Conservation (phyloP, 208 protist genomes). For the Acanthamoeba culbertsoni region DNA sequence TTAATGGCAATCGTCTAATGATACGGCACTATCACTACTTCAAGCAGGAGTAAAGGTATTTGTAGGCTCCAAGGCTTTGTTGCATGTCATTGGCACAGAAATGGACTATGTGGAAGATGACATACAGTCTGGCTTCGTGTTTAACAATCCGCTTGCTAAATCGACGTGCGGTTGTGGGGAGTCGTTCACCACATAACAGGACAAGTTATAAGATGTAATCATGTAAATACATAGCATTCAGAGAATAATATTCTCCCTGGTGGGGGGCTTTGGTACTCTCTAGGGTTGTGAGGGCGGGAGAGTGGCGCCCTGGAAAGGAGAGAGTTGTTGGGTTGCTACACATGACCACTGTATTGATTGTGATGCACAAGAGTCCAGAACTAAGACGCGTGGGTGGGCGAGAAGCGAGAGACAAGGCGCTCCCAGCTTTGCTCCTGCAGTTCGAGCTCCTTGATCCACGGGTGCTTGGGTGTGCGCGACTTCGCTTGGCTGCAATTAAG, state of each 20-base stretch:
- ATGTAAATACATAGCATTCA: background rate
- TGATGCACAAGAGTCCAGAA: too few relatives aligned
- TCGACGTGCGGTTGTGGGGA: slow-evolving; percentile 95
- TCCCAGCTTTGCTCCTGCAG: slow-evolving; percentile 55
- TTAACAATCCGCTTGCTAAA: slow-evolving; percentile 96
- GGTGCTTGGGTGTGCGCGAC: slow-evolving; percentile 47
- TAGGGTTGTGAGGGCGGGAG: too few relatives aligned
- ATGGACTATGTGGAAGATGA: slow-evolving; percentile 96
- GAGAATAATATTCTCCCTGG: too few relatives aligned
- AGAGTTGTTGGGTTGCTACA: too few relatives aligned
- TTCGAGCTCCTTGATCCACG: slow-evolving; percentile 54
- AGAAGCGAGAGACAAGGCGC: slow-evolving; percentile 24
- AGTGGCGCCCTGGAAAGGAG: too few relatives aligned
- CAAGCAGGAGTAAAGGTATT: slow-evolving; percentile 89
- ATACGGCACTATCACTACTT: background rate
- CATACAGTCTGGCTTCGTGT: slow-evolving; percentile 95
- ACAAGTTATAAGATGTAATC: background rate
- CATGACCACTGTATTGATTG: too few relatives aligned
- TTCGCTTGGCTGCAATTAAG: slow-evolving; percentile 40
- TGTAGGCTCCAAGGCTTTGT: slow-evolving; percentile 92
- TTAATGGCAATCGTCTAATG: background rate
- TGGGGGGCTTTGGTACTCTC: too few relatives aligned
- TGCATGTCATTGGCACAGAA: slow-evolving; percentile 96
- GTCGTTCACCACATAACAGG: slow-evolving; percentile 84
- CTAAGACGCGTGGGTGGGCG: background rate